These are phyloP conservation scores for Phlebiopsis flavidoalba DNA, from an alignment of 768 basidiomycete genomes.

Conservation along the genomic window DNA sequence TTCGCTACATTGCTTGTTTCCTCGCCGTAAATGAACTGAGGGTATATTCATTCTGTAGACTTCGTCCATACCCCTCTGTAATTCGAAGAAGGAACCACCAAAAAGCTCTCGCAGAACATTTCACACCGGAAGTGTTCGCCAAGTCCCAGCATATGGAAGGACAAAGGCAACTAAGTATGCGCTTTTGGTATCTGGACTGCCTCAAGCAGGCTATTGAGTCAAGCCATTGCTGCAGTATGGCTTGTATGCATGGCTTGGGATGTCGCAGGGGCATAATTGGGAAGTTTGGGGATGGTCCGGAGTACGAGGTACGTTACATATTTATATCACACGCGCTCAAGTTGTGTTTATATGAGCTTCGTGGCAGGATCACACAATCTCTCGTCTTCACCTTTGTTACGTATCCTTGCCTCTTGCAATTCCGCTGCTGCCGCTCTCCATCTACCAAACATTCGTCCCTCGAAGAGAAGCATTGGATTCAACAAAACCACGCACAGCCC, in stretches of 20 bases:
- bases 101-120: slow-evolving; percentile 61
- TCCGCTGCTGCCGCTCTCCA: slow-evolving; percentile 67
- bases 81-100: slow-evolving; percentile 71
- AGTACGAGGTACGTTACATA: slow-evolving; percentile 59
- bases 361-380: slow-evolving; percentile 74
- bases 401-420: slow-evolving; percentile 59
- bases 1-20: slow-evolving; percentile 34
- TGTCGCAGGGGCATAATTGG: slow-evolving; percentile 48
- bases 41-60: slow-evolving; percentile 23
- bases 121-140: slow-evolving; percentile 65
- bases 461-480: slow-evolving; percentile 90
- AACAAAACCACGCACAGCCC: slow-evolving; percentile 81
- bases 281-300: slow-evolving; percentile 54
- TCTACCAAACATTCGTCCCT: slow-evolving; percentile 89
- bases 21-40: background rate
- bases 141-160: slow-evolving; percentile 93
- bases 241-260: slow-evolving; percentile 81
- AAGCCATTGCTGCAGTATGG: slow-evolving; percentile 65
- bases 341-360: background rate
- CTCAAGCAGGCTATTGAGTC: slow-evolving; percentile 71
- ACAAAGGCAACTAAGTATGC: slow-evolving; percentile 88
- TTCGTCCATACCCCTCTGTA: slow-evolving; percentile 85
- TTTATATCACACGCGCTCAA: background rate
- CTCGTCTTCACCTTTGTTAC: slow-evolving; percentile 70
- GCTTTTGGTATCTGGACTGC: slow-evolving; percentile 66